Base-by-base conservation (phyloP, 768 basidiomycete species). In the Bullera alba region DNA sequence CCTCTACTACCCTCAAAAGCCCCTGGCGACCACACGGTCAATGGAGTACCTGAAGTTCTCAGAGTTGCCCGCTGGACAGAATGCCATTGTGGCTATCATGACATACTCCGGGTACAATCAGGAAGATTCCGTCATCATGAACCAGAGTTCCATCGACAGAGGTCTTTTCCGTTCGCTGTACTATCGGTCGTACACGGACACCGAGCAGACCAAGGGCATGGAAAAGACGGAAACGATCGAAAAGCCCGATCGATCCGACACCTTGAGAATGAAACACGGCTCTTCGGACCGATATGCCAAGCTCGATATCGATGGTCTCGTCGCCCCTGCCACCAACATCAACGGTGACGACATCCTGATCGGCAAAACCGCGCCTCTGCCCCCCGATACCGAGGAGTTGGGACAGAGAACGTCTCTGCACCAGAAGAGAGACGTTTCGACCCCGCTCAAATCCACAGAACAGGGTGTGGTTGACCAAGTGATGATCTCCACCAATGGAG, bases 51-150 rank as follows among this genome's bases (percentile, higher is more conserved):
- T 99, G 54, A 90, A 91, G 70, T 99, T 99, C 83, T 83, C 92
- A 60, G 95, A 99, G 70, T 81, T 99, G 23, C 93, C 93, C 46
- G 93, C 93, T 16, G 93, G 91, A n/a, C 93, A 97, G 75, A 99
- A 99, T 67, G 93, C 93, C 42, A 88, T 96, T 56, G 93, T 99
- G 51, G 93, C 93, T 12, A 97, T 99, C 65, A 77, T 97, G 48
- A 96, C 92, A 69, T 99, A 99, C 75, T 96, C 91, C 62, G 93
- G 93, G 42, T 99, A 99, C 76, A 99, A 99, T 73, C 95, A 99
- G 75, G 95, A 97, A 81, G 95, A 99, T 80, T 99, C 95, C 56
- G 95, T 99, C 75, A 97, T 99, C 76, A 96, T 99, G 93, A 97
- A 97, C 72, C 95, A 99, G 75, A 90, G 87, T 61, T 93, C 95